Evolutionary conservation across 345 rosid genomes (phyloP).

Genomic region (Eucalyptus decipiens): DNA sequence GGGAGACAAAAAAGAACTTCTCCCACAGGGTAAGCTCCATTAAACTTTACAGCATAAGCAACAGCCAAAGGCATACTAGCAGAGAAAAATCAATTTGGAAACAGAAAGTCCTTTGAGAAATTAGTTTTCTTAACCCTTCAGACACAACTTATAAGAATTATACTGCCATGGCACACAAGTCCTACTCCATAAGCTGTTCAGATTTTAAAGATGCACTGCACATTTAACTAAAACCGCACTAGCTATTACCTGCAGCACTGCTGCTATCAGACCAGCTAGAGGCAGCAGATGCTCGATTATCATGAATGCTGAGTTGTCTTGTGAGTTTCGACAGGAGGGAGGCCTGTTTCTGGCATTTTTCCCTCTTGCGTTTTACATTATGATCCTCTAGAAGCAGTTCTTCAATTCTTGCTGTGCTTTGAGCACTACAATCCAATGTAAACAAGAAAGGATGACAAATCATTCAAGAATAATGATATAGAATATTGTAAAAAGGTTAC

Average conservation of each 20-base stretch:
- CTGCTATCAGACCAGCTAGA: slow-evolving; percentile 59
- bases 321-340: slow-evolving; percentile 76
- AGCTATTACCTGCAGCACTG: slow-evolving; percentile 31
- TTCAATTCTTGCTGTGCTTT: slow-evolving; percentile 70
- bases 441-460: not conserved
- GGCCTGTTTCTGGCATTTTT: slow-evolving; percentile 73
- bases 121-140: not conserved
- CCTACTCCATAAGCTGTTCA: not conserved
- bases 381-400: slow-evolving; percentile 89
- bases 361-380: slow-evolving; percentile 69
- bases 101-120: not conserved
- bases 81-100: not conserved
- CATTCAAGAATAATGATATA: not conserved
- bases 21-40: not conserved
- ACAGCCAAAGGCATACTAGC: not conserved
- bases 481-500: not conserved
- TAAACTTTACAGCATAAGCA: not conserved
- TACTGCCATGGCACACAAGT: not conserved
- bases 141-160: not conserved
- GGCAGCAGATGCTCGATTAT: slow-evolving; percentile 77
- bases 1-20: not conserved
- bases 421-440: slow-evolving; percentile 27
- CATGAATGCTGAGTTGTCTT: slow-evolving; percentile 79
- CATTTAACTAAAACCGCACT: not conserved
- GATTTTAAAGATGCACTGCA: not conserved